Evolutionary conservation across 805 yeast genomes (phyloP).

Genomic region (Nakazawaea ishiwadae): DNA sequence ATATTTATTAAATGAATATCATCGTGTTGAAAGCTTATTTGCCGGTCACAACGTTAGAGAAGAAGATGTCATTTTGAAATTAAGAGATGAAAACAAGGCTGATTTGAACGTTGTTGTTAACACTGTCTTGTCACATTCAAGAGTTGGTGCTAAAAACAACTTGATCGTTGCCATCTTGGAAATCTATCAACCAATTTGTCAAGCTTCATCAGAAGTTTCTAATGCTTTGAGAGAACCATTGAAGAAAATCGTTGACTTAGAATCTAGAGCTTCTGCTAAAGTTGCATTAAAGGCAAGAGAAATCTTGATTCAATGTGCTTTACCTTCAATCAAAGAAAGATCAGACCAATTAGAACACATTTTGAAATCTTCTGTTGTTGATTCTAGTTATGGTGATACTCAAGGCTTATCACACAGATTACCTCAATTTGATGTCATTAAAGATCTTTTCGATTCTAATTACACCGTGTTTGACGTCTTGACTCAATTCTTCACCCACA

Average conservation of each 20-base stretch:
- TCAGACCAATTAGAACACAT: slow-evolving; percentile 97
- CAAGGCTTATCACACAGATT: slow-evolving; percentile 65
- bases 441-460: slow-evolving; percentile 93
- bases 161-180: slow-evolving; percentile 80
- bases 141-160: slow-evolving; percentile 90
- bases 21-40: slow-evolving; percentile 73
- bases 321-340: slow-evolving; percentile 94
- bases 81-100: slow-evolving; percentile 84
- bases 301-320: slow-evolving; percentile 90
- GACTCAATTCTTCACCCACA: slow-evolving; percentile 80
- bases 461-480: slow-evolving; percentile 95
- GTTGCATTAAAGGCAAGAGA: slow-evolving; percentile 95
- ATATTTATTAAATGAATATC: slow-evolving; percentile 64
- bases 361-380: slow-evolving; percentile 76
- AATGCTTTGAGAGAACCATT: slow-evolving; percentile 69
- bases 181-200: slow-evolving; percentile 75
- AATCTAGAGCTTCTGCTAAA: slow-evolving; percentile 85
- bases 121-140: slow-evolving; percentile 81
- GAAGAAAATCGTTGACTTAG: slow-evolving; percentile 80
- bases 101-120: slow-evolving; percentile 69
- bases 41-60: slow-evolving; percentile 73
- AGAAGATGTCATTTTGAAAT: slow-evolving; percentile 80
- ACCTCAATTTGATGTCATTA: slow-evolving; percentile 76
- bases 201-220: slow-evolving; percentile 59
- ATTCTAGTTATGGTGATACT: slow-evolving; percentile 82